phyloP scores from a whole-genome alignment of 1,139 yeast genomes.

The Suhomyces bolitotheri region DNA sequence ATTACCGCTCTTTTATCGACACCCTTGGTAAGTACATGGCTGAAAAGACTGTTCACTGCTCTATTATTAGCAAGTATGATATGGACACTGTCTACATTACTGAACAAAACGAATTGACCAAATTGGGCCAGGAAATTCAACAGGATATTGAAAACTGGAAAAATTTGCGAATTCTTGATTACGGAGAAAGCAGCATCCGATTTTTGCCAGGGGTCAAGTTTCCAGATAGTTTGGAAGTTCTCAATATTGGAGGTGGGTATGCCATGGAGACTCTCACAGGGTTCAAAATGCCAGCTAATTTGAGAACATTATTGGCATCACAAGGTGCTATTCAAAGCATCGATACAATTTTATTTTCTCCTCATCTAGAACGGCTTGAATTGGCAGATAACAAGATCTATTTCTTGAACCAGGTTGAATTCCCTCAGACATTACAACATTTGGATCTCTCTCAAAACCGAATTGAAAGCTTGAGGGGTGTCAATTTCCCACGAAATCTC shows the following conservation, averaged over 20 bases:
- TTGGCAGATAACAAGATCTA: constrained; percentile 43
- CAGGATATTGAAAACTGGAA: constrained; percentile 41
- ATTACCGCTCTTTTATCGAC: constrained; percentile 29
- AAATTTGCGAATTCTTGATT: constrained; percentile 37
- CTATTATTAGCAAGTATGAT: constrained; percentile 42
- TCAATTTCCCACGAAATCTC: constrained; percentile 38
- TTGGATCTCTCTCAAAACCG: constrained; percentile 45
- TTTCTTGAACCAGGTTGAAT: constrained; percentile 42
- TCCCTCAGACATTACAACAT: constrained; percentile 33
- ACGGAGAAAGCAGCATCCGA: constrained; percentile 41
- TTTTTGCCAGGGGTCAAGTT: constrained; percentile 43
- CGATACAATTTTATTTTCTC: constrained; percentile 40
- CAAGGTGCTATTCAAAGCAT: constrained; percentile 39
- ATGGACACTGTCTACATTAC: constrained; percentile 37
- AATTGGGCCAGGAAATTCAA: constrained; percentile 42
- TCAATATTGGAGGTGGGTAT: constrained; percentile 45
- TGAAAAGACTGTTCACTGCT: constrained; percentile 38
- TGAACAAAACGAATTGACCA: constrained; percentile 35
- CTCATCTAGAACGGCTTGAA: constrained; percentile 33
- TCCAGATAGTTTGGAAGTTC: constrained; percentile 39
- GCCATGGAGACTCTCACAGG: constrained; percentile 45
- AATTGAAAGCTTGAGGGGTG: constrained; percentile 42
- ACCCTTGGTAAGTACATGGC: constrained; percentile 26
- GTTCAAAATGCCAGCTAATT: constrained; percentile 41
- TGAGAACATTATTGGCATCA: constrained; percentile 34